phyloP scores from a whole-genome alignment of 129 eudicot genomes.

The Flaveria brownii region DNA sequence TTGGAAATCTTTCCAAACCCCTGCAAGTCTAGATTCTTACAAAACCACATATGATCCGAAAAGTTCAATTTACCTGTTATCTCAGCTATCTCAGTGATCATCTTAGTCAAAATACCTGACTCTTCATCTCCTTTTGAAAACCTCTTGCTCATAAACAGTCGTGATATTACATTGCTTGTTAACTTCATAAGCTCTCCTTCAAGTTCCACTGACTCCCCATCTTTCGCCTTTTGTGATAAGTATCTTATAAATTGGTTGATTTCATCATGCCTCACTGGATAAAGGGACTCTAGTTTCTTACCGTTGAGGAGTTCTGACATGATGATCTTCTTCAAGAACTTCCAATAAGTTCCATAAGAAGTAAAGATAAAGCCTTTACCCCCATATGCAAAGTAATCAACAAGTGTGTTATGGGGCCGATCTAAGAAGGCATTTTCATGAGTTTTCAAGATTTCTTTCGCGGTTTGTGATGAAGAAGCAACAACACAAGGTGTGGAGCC shows the following conservation, averaged over 20 bases:
- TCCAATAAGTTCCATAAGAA: constrained; percentile 40
- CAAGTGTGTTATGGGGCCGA: constrained; percentile 26
- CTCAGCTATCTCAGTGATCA: constrained; percentile 23
- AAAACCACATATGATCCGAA: constrained; percentile 34
- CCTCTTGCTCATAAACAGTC: constrained; percentile 45
- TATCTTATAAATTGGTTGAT: constrained; percentile 14
- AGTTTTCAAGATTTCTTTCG: constrained; percentile 38
- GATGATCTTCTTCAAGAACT: constrained; percentile 42
- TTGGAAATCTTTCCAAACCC: constrained; percentile 33
- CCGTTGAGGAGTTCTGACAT: constrained; percentile 38
- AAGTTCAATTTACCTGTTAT: constrained; percentile 24
- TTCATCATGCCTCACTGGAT: constrained; percentile 34
- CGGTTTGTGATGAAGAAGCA: constrained; percentile 25
- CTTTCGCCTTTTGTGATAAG: constrained; percentile 3
- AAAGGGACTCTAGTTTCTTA: constrained; percentile 25
- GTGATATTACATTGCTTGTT: constrained; percentile 41
- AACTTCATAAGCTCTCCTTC: constrained; percentile 35
- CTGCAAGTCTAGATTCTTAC: constrained; percentile 32
- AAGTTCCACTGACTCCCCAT: constrained; percentile 29
- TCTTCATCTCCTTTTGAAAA: constrained; percentile 30
- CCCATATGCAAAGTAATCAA: constrained; percentile 8
- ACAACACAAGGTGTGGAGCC: constrained; percentile 38
- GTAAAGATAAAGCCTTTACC: constrained; percentile 12
- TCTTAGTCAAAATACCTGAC: constrained; percentile 22
- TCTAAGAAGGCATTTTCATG: constrained; percentile 29